Base-by-base conservation (phyloP, 2,329 filamentous ascomycete species). In the Ambrosiella cleistominuta region DNA sequence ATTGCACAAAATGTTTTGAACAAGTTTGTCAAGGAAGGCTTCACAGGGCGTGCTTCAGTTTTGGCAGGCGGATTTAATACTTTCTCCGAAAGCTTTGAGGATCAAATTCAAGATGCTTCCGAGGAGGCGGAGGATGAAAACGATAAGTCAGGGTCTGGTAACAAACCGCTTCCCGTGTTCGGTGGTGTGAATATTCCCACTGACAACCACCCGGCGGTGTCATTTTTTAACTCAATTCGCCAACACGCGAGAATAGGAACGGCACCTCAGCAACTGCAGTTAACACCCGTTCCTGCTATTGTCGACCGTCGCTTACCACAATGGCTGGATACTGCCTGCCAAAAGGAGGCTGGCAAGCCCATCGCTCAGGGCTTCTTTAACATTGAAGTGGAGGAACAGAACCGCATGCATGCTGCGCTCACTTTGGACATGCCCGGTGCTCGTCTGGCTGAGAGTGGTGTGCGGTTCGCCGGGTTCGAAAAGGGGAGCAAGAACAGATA, bases 401-500 rank as follows among this genome's bases (percentile, higher is more conserved):
- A 85, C 58, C 85, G 93, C n/a, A 97, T 98, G 91, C 86, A 85
- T 66, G 82, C 89, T 59, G 93, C 78, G 0, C 80, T 80, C 61
- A 73, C 76, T 0, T 75, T 78, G 59, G 73, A 72, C 54, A 67
- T 76, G 1, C 64, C 66, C 37, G 66, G 66, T 11, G 60, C 63
- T 7, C 63, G 63, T 8, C 63, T 60, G 40, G 40, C 27, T 7
- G 62, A 59, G 13, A 63, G 60, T 63, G 63, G 70, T 19, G 79
- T 94, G 7, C 85, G 88, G 64, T 81, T 98, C 56, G 93, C 87
- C 0, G 93, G 93, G 7, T 86, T 98, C 37, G 93, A 98, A 66
- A 93, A 96, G 68, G 93, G 93, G 7, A 81, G 77, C 15, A 97
- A 97, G 73, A 98, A 98, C 65, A 81, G 93, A 7, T 98, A 98